These are phyloP conservation scores for Penicillium paradoxum DNA, from an alignment of 495 filamentous ascomycete genomes.

Conservation along the genomic window DNA sequence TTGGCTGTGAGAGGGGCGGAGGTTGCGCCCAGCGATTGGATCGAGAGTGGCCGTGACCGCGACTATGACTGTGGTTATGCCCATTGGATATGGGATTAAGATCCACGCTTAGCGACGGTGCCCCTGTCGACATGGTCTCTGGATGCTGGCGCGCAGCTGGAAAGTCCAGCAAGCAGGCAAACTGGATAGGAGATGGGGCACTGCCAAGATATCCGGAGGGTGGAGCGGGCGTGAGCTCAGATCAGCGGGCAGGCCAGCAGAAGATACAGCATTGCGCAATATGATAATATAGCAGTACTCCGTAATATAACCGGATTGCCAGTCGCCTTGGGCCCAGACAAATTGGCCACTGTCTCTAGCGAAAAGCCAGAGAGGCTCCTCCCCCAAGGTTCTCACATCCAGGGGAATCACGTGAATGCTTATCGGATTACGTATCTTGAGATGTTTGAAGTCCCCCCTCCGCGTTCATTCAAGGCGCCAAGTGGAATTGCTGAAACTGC, in stretches of 20 bases:
- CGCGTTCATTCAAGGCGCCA: not conserved
- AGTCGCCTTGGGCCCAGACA: not conserved
- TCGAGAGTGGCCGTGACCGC: slow-evolving; percentile 39
- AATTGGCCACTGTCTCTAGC: not conserved
- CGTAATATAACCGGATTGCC: not conserved
- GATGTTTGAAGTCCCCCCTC: too few relatives aligned
- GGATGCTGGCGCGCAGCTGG: slow-evolving; percentile 6
- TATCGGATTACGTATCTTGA: slow-evolving; percentile 3
- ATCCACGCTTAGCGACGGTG: slow-evolving; percentile 30
- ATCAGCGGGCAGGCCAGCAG: not conserved
- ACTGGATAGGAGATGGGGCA: slow-evolving; percentile 4
- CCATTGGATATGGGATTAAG: slow-evolving; percentile 24
- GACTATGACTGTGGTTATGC: slow-evolving; percentile 32
- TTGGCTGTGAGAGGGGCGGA: slow-evolving; percentile 27
- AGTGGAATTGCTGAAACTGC: not conserved
- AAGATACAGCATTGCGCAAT: not conserved
- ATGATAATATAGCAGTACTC: not conserved
- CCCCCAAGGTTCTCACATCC: slow-evolving; percentile 1
- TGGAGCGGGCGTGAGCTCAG: slow-evolving; percentile 1
- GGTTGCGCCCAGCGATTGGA: slow-evolving; percentile 33
- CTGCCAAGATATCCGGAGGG: slow-evolving; percentile 11
- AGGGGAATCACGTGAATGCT: slow-evolving; percentile 6
- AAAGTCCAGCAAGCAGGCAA: slow-evolving; percentile 3
- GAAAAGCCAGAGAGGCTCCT: not conserved
- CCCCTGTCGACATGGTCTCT: slow-evolving; percentile 39